Percentiles rank a stretch among this genome's conserved stretches.
Evolutionary conservation across 805 yeast species (phyloP).

Genomic region (Wickerhamiella nectarea): DNA sequence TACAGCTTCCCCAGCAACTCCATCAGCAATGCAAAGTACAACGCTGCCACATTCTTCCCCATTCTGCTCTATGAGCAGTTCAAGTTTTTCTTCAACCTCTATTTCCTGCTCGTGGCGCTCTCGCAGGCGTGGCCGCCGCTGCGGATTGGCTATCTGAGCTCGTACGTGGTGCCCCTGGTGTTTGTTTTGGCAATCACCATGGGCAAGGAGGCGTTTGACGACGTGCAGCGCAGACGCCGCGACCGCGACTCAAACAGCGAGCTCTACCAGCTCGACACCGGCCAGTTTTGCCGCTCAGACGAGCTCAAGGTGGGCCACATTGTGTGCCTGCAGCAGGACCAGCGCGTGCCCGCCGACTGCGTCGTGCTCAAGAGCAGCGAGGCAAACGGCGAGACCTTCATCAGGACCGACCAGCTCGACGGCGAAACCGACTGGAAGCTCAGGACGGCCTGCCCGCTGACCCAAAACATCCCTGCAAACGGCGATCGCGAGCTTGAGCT

Average conservation of each 20-base stretch:
- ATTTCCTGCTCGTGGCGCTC: conserved; percentile 82
- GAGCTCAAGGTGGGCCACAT: conserved; percentile 77
- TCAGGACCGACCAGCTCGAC: conserved; percentile 93
- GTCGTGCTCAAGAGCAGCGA: conserved; percentile 73
- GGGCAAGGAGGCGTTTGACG: conserved; percentile 93
- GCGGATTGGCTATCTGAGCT: conserved; percentile 83
- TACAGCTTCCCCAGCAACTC: conserved; percentile 48
- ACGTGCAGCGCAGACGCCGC: conserved; percentile 75
- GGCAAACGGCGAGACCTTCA: conserved; percentile 69
- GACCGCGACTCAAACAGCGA: conserved; percentile 84
- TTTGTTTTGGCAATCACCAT: conserved; percentile 87
- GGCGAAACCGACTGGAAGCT: conserved; percentile 99
- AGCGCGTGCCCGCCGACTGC: conserved; percentile 89
- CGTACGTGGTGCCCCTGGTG: conserved; percentile 86
- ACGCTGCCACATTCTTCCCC: conserved; percentile 77
- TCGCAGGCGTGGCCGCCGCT: conserved; percentile 84
- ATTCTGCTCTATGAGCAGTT: conserved; percentile 86
- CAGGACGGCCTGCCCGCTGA: conserved; percentile 58
- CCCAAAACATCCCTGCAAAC: conserved; percentile 46
- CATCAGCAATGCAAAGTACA: conserved; percentile 87
- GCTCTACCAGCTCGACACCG: conserved; percentile 49
- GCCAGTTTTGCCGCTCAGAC: conserved; percentile 35
- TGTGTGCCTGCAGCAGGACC: conserved; percentile 63
- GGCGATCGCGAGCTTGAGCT: conserved; percentile 36
- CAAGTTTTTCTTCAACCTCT: conserved; percentile 88